These are phyloP conservation scores for Fusarium nygamai DNA, from an alignment of 2,329 filamentous ascomycete species.

Conservation along the genomic window DNA sequence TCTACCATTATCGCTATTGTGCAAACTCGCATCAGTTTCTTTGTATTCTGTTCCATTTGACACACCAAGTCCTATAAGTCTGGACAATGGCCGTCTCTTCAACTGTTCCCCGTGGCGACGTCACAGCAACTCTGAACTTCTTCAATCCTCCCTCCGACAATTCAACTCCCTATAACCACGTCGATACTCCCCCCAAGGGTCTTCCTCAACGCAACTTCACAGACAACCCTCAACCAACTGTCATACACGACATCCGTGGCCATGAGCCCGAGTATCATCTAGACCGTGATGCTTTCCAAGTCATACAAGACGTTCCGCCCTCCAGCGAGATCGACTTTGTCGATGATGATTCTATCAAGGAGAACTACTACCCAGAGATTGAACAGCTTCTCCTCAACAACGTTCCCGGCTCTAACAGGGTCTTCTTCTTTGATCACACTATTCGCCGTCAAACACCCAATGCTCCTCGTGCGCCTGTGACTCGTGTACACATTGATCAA, in stretches of 20 bases:
- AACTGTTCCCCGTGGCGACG: constrained; percentile 65
- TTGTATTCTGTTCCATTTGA: neutral
- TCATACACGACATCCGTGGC: constrained; percentile 78
- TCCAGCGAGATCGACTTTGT: constrained; percentile 64
- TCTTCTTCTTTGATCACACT: constrained; percentile 89
- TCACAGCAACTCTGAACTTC: constrained; percentile 72
- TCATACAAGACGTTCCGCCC: constrained; percentile 67
- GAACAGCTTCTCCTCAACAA: constrained; percentile 74
- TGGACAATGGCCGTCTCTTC: constrained; percentile 53
- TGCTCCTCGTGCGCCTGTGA: constrained; percentile 74
- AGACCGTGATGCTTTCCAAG: constrained; percentile 79
- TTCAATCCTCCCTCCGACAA: constrained; percentile 70
- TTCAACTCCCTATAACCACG: constrained; percentile 70
- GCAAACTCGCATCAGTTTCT: neutral
- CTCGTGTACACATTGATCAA: constrained; percentile 84
- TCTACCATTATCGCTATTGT: neutral
- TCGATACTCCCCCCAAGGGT: constrained; percentile 70
- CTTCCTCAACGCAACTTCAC: constrained; percentile 73
- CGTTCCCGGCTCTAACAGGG: constrained; percentile 71
- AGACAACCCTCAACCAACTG: constrained; percentile 59
- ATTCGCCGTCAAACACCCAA: constrained; percentile 73
- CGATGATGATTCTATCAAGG: constrained; percentile 74
- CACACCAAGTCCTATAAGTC: neutral
- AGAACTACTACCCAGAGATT: constrained; percentile 86
- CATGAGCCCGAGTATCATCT: constrained; percentile 72